phyloP scores from a whole-genome alignment of 148 eudicot genomes.

The Bassia scoparia region DNA sequence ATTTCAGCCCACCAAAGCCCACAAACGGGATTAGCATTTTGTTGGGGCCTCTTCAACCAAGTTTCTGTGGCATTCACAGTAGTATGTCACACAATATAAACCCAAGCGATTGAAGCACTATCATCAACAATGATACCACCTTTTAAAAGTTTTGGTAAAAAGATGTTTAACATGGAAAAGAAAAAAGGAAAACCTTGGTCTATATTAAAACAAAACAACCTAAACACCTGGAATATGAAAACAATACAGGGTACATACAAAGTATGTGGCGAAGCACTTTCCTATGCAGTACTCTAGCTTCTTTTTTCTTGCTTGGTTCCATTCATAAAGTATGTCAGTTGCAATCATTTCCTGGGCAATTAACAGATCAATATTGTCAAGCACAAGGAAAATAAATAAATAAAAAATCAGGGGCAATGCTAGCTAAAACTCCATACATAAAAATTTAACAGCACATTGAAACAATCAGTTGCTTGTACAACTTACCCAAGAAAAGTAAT shows the following conservation, averaged over 20 bases:
- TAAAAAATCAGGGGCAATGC: background rate
- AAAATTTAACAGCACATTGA: background rate
- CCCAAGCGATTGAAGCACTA: constrained; percentile 10
- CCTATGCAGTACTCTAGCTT: constrained; percentile 96
- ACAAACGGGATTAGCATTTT: constrained; percentile 79
- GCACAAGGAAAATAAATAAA: background rate
- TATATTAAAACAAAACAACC: background rate
- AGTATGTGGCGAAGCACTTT: constrained; percentile 74
- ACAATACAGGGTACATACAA: constrained; percentile 42
- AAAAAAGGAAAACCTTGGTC: too few species aligned
- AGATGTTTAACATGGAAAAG: background rate
- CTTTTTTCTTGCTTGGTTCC: constrained; percentile 91
- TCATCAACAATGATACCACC: constrained; percentile 11
- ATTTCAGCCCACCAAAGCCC: constrained; percentile 99
- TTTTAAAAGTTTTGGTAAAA: constrained; percentile 8
- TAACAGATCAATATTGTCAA: constrained; percentile 8
- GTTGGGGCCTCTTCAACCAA: constrained; percentile 65
- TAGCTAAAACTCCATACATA: background rate
- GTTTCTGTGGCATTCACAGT: constrained; percentile 46
- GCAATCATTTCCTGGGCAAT: constrained; percentile 98
- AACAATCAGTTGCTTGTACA: background rate
- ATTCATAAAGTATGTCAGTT: constrained; percentile 74
- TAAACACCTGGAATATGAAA: background rate
- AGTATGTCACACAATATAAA: background rate
- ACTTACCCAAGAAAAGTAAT: background rate